Base-by-base conservation (phyloP, 495 filamentous ascomycete genomes). In the Talaromyces borbonicus region DNA sequence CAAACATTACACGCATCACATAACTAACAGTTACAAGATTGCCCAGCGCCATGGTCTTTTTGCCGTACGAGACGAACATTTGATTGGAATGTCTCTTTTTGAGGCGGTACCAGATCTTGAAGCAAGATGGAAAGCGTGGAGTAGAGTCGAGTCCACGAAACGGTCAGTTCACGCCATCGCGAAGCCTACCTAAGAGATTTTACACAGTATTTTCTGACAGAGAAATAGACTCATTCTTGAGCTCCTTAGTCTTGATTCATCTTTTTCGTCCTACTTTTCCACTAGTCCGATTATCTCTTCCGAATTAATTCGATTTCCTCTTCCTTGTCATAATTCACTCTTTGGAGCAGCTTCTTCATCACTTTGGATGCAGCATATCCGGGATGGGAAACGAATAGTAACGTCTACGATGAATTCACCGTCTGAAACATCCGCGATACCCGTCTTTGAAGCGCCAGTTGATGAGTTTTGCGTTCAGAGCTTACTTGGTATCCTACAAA, bases 61-160 rank as follows among this genome's bases (percentile, higher is more conserved):
- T 47, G 61, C 67, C 16, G 60, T 67, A 6, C 68, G 54, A 7
- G 69, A 73, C 45, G 64, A 65, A 15, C 67, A 72, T 47, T 56
- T 65, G 1, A 63, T 73, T 7, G 68, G 71, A 36, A 68, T 62
- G 52, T 61, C 58, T 33, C 50, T 74, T 5, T 72, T 73, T 31
- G 65, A 72, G 23, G 56, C 60, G 12, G 58, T 73, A 2, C 55
- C 65, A 6, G 70, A 74, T 54, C 59, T 69, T 15, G 72, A 73
- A 25, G 57, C 61, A 36, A 56, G 70, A 55, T 76, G 72, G 72
- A 74, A 74, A 47, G 67, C 70, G 3, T 76, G 72, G 72, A 66
- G 64, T 48, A 69, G 65, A 38, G 63, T 76, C 5, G 72, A 76
- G 55, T 71, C 66, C 20, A 62, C 60, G 0, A 76, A 76, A 35